Evolutionary conservation across 2,329 filamentous ascomycete genomes (phyloP).

Genomic region (Dichotomopilus funicola): DNA sequence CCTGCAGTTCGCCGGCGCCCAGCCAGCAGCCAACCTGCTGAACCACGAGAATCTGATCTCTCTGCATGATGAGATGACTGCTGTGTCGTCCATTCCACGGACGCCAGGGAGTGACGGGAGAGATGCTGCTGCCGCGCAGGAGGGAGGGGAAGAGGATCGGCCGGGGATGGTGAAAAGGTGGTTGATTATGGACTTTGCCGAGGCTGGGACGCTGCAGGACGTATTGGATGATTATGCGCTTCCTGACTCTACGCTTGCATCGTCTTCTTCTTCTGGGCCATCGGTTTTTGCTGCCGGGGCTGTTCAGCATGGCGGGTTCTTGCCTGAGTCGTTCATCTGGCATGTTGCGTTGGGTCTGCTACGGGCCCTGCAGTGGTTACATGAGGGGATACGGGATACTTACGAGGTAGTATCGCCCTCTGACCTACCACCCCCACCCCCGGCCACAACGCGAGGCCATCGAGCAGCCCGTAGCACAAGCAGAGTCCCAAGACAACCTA

Average conservation of each 20-base stretch:
- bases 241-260: neutral
- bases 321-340: constrained; percentile 51
- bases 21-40: constrained; percentile 31
- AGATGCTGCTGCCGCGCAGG: neutral
- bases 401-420: constrained; percentile 5
- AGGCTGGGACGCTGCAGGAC: constrained; percentile 42
- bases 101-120: constrained; percentile 2
- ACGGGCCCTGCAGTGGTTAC: constrained; percentile 46
- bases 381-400: constrained; percentile 36
- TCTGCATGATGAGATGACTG: constrained; percentile 32
- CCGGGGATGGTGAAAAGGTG: neutral
- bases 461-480: neutral
- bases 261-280: no score
- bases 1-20: constrained; percentile 26
- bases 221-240: constrained; percentile 25
- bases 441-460: no score
- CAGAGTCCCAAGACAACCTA: neutral
- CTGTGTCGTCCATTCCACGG: constrained; percentile 7
- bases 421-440: no score
- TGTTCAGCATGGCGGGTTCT: constrained; percentile 25
- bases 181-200: constrained; percentile 47
- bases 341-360: constrained; percentile 45
- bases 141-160: constrained; percentile 19
- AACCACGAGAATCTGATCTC: constrained; percentile 46
- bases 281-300: neutral